Evolutionary conservation across 768 basidiomycete species (phyloP), one percentile per base, ranked within the genome.

Genomic region (Tephrocybe sp.): DNA sequence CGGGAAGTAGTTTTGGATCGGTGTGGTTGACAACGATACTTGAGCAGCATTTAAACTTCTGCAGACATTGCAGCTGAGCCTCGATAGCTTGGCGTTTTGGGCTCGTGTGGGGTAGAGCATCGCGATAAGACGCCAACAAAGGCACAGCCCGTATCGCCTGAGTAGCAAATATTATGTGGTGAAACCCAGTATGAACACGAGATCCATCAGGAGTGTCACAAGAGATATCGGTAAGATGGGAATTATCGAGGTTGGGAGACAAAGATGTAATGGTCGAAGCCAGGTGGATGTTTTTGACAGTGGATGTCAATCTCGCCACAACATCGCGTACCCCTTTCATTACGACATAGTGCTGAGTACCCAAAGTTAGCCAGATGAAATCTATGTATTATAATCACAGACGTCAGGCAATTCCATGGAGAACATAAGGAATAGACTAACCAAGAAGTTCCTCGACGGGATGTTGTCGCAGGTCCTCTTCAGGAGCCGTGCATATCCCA

Each of bases 11-110:
- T 0, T 72, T 65, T 2, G 65, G 59, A 60, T 89, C 87, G 22
- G 81, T 82, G 62, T 92, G 89, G 57, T 87, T 89, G 52, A 89
- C 71, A 48, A 89, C 85, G 30, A 85, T 72, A 5, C 76, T 79
- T 33, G 66, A 67, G 38, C 74, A 66, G 57, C 87, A 87, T 52
- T 68, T 61, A 62, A 89, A 86, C 7, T 70, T 54, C 42, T 71
- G 58, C 7, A 90, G 68, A 47, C 82, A 80, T 1, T 60, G 57
- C 19, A 84, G 66, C 49, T 79, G 76, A 7, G 65, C 62, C 38
- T 67, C 67, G 3, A 79, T 59, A 9, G 60, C 61, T 16, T 61
- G 47, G 19, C 64, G 68, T 45, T 69, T 67, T 5, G 55, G 57
- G 26, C 38, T 52, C 13, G 64, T 55, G 0, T 62, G 49, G 10